These are phyloP conservation scores for Suhomyces bolitotheri DNA, from an alignment of 1,139 yeast species.

Conservation along the genomic window DNA sequence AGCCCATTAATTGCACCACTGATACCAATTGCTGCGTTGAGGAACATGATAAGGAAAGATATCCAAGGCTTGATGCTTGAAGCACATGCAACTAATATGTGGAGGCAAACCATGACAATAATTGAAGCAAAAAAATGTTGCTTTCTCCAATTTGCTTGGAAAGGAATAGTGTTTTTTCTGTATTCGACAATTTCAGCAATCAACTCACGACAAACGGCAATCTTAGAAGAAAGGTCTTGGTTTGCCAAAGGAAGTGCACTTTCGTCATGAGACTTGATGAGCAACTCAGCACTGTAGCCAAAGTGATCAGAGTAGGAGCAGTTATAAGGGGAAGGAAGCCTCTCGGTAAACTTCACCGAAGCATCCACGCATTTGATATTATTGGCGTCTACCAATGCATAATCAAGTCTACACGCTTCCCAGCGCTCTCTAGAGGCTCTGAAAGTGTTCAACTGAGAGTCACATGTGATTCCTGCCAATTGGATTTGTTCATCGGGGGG, in stretches of 20 bases:
- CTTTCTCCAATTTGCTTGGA: conserved; percentile 67
- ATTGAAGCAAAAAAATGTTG: conserved; percentile 64
- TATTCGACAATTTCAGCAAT: conserved; percentile 57
- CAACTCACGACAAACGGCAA: conserved; percentile 56
- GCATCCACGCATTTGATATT: conserved; percentile 58
- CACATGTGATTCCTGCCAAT: conserved; percentile 86
- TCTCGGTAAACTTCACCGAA: conserved; percentile 70
- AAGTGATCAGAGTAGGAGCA: conserved; percentile 89
- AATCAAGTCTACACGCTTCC: conserved; percentile 90
- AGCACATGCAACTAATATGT: conserved; percentile 63
- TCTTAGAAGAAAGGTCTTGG: conserved; percentile 21
- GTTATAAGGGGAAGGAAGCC: conserved; percentile 55
- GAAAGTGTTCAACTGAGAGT: conserved; percentile 86
- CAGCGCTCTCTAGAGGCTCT: conserved; percentile 57
- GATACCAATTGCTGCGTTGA: conserved; percentile 52
- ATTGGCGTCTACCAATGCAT: conserved; percentile 70
- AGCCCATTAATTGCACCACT: conserved; percentile 77
- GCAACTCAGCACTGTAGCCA: conserved; percentile 68
- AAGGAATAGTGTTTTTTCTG: conserved; percentile 49
- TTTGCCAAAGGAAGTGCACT: conserved; percentile 2
- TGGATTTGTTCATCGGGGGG: conserved; percentile 67
- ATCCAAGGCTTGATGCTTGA: conserved; percentile 56
- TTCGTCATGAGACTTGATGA: conserved; percentile 15
- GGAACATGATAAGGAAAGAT: conserved; percentile 56
- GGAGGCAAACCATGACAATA: conserved; percentile 48